Percentiles rank a stretch among this genome's conserved stretches.
phyloP scores from a whole-genome alignment of 2,329 filamentous ascomycete genomes.

The Aspergillus felis region DNA sequence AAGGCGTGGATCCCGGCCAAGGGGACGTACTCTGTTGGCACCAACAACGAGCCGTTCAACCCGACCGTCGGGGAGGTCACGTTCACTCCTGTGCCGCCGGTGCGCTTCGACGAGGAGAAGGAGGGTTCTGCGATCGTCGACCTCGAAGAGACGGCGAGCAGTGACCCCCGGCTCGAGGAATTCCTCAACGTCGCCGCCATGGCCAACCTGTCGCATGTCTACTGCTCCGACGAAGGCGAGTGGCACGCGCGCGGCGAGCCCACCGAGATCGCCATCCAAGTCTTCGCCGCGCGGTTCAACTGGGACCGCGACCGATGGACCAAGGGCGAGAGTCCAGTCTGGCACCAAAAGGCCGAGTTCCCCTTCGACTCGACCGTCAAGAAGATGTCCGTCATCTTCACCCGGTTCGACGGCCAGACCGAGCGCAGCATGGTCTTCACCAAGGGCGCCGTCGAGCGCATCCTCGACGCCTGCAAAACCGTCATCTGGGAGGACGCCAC shows the following conservation, averaged over 20 bases:
- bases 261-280: constrained; percentile 71
- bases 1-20: constrained; percentile 56
- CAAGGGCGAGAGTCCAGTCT: constrained; percentile 47
- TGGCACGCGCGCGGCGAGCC: constrained; percentile 66
- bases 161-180: constrained; percentile 48
- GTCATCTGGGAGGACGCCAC: constrained; percentile 43
- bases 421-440: constrained; percentile 36
- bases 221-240: constrained; percentile 49
- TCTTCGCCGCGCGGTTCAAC: constrained; percentile 66
- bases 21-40: constrained; percentile 56
- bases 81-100: constrained; percentile 34
- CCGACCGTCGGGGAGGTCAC: constrained; percentile 50
- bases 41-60: constrained; percentile 54
- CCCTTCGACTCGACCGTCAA: constrained; percentile 73
- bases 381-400: constrained; percentile 70
- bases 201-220: constrained; percentile 62
- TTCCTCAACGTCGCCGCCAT: constrained; percentile 62
- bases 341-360: constrained; percentile 62
- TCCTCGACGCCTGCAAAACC: constrained; percentile 59
- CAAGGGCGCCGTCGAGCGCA: constrained; percentile 61
- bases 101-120: constrained; percentile 22
- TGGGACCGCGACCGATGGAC: constrained; percentile 56
- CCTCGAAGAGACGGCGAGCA: constrained; percentile 30
- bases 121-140: constrained; percentile 25
- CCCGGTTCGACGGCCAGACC: constrained; percentile 13